Percentiles rank a stretch among this genome's conserved stretches.
phyloP scores from a whole-genome alignment of 257 asterid genomes.

The Capsicum chinense region DNA sequence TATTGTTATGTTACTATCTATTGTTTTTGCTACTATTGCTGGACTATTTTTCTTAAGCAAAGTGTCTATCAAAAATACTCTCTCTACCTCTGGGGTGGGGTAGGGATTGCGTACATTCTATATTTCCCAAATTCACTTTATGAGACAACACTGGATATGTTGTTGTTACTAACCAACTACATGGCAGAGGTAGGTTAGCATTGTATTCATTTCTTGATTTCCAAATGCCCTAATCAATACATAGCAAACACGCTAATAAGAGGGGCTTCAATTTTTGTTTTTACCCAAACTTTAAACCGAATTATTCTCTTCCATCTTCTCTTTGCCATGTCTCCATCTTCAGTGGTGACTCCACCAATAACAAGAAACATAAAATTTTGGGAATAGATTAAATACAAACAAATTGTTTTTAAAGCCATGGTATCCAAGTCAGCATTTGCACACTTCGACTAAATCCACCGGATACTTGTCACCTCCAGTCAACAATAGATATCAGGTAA shows the following conservation, averaged over 20 bases:
- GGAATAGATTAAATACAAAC: background rate
- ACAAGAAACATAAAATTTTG: background rate
- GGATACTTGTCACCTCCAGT: too few species aligned
- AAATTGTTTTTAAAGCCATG: background rate
- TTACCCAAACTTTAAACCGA: background rate
- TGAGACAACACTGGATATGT: too few species aligned
- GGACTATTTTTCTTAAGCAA: too few species aligned
- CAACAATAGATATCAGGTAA: too few species aligned
- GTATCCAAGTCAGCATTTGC: too few species aligned
- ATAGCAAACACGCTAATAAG: background rate
- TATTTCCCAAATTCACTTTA: too few species aligned
- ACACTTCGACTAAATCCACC: too few species aligned
- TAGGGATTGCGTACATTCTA: too few species aligned
- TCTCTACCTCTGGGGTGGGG: too few species aligned
- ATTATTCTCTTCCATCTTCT: background rate
- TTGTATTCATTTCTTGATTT: conserved; percentile 12
- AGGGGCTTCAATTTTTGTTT: background rate
- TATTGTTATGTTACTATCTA: too few species aligned
- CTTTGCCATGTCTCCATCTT: background rate
- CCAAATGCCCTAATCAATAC: background rate
- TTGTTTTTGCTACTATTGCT: too few species aligned
- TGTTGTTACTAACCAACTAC: background rate
- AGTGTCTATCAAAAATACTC: too few species aligned
- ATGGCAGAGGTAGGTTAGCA: background rate
- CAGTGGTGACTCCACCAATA: background rate